Evolutionary conservation across 495 filamentous ascomycete genomes (phyloP).

Genomic region (Evansstolkia leycettana): DNA sequence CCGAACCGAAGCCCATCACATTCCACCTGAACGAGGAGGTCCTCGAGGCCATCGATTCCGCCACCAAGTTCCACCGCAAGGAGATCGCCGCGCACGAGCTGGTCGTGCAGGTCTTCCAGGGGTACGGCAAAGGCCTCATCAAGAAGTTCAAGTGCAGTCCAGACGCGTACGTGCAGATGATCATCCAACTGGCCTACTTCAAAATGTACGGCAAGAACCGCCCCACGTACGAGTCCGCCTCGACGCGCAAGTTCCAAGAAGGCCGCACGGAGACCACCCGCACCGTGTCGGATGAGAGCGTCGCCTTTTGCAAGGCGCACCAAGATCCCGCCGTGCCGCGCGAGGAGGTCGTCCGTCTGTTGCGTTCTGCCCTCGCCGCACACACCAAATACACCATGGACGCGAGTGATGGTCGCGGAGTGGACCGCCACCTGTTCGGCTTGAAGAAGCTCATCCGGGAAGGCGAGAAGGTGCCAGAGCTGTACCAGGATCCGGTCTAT

Average conservation of each 20-base stretch:
- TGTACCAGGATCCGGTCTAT: conserved; percentile 83
- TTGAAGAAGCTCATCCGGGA: conserved; percentile 81
- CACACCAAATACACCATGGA: conserved; percentile 86
- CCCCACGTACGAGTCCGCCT: conserved; percentile 95
- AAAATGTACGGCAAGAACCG: conserved; percentile 99
- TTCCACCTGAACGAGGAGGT: conserved; percentile 67
- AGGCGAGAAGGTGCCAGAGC: conserved; percentile 65
- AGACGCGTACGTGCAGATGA: conserved; percentile 96
- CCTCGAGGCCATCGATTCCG: conserved; percentile 61
- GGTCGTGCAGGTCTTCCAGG: conserved; percentile 86
- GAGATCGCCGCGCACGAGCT: conserved; percentile 84
- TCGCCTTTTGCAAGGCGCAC: conserved; percentile 85
- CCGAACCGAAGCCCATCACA: conserved; percentile 63
- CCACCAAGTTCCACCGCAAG: conserved; percentile 59
- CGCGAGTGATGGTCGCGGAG: conserved; percentile 82
- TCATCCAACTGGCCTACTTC: conserved; percentile 96
- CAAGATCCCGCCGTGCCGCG: conserved; percentile 46
- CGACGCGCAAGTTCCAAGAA: conserved; percentile 87
- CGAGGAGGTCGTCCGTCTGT: conserved; percentile 54
- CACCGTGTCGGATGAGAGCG: conserved; percentile 79
- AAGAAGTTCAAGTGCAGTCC: conserved; percentile 99
- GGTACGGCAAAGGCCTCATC: conserved; percentile 96
- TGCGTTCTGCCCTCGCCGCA: conserved; percentile 67
- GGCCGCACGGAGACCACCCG: conserved; percentile 96
- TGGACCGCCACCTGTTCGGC: conserved; percentile 93